These are phyloP conservation scores for Arctium lappa DNA, from an alignment of 129 eudicot genomes.

Conservation along the genomic window DNA sequence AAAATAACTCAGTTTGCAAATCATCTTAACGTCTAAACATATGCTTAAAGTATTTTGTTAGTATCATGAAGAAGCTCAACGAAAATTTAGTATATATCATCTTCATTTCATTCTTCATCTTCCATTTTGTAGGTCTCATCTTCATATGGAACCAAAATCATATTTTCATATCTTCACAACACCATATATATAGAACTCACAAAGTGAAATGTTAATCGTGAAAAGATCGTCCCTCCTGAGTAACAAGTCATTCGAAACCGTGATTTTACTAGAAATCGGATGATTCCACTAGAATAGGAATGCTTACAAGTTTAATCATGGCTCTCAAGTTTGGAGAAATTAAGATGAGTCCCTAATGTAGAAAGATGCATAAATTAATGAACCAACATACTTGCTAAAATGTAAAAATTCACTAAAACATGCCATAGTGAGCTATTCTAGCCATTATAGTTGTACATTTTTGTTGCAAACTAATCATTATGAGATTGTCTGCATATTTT, in stretches of 20 bases:
- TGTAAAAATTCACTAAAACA: neutral
- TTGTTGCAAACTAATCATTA: neutral
- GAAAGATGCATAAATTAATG: no score
- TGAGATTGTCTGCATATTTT: neutral
- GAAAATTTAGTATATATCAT: neutral
- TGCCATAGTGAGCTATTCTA: neutral
- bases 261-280: no score
- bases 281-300: no score
- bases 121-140: neutral
- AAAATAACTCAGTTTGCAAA: neutral
- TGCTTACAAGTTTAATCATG: neutral
- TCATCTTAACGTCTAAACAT: neutral
- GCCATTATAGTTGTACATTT: neutral
- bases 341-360: neutral
- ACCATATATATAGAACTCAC: neutral
- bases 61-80: slow-evolving; percentile 11
- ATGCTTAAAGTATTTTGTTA: neutral
- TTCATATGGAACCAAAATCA: neutral
- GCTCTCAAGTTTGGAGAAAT: neutral
- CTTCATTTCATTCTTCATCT: neutral
- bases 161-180: neutral
- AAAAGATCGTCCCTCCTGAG: neutral
- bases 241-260: neutral
- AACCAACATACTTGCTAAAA: no score
- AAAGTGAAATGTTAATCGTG: neutral